phyloP scores from a whole-genome alignment of 306 rosid genomes.

The Canavalia gladiata region DNA sequence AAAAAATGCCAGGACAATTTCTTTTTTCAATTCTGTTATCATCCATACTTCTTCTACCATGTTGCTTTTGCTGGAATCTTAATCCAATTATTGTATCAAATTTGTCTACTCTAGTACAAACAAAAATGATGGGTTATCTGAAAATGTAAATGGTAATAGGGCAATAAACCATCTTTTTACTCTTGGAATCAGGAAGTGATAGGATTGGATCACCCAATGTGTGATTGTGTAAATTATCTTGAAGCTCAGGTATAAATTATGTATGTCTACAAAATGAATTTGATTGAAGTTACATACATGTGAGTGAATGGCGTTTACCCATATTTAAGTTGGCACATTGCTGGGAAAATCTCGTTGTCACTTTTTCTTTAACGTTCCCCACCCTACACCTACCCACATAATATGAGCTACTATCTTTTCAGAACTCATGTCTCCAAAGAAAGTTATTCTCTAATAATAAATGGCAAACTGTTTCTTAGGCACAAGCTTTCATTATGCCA shows the following conservation, averaged over 20 bases:
- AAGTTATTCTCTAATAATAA: constrained; percentile 26
- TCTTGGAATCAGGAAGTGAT: constrained; percentile 13
- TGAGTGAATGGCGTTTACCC: constrained; percentile 4
- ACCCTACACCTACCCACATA: constrained; percentile 22
- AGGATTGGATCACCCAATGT: not conserved
- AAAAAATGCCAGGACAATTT: not conserved
- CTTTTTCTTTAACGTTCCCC: constrained; percentile 16
- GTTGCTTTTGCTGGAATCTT: constrained; percentile 29
- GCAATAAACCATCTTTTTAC: constrained; percentile 12
- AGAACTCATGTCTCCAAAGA: constrained; percentile 25
- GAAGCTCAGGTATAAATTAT: constrained; percentile 23
- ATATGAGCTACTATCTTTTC: constrained; percentile 27
- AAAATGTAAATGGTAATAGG: constrained; percentile 16
- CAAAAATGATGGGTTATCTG: constrained; percentile 36
- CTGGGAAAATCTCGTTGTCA: constrained; percentile 29
- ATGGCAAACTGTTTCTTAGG: constrained; percentile 8
- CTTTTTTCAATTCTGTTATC: not conserved
- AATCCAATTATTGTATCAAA: constrained; percentile 10
- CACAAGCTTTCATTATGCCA: constrained; percentile 29
- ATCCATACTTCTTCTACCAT: constrained; percentile 21
- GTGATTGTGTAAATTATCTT: constrained; percentile 31
- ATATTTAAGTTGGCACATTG: not conserved
- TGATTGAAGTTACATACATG: not conserved
- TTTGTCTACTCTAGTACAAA: constrained; percentile 28
- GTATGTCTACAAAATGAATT: constrained; percentile 7